Conservation (phyloP, 371 early-diverging fungal genomes). For the Nematocida sp. region DNA sequence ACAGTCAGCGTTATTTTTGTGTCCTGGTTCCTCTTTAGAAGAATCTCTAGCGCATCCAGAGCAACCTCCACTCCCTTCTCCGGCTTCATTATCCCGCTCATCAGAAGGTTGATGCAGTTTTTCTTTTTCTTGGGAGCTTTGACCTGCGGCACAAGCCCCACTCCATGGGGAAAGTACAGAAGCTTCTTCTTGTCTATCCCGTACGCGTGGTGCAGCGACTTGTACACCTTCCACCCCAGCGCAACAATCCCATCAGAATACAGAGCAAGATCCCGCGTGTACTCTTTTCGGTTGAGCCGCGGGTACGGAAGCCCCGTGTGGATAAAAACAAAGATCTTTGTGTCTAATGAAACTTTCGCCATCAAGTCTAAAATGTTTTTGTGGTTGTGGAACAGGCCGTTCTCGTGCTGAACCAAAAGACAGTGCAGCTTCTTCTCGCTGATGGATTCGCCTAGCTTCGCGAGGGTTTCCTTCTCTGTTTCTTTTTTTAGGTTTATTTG, state of each 20-base stretch:
- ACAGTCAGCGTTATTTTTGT: neutral
- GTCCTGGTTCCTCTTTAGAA: neutral
- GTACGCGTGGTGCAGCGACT: constrained; percentile 7
- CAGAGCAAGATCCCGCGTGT: neutral
- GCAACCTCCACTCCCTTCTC: neutral
- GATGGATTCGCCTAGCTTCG: neutral
- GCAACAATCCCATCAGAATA: neutral
- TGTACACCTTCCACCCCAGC: neutral
- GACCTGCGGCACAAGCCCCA: neutral
- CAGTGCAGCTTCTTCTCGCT: neutral
- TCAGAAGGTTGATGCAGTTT: neutral
- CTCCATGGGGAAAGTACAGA: neutral
- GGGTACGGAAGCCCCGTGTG: constrained; percentile 14
- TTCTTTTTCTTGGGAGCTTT: neutral
- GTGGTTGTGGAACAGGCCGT: neutral
- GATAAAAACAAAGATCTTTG: neutral
- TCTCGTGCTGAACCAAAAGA: neutral
- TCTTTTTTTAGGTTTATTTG: neutral
- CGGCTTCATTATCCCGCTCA: neutral
- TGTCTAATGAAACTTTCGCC: neutral
- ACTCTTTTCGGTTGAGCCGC: neutral
- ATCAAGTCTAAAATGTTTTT: neutral
- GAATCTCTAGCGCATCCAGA: neutral
- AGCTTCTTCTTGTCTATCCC: neutral
- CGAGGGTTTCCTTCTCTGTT: neutral